Percentiles rank a stretch among this genome's conserved stretches.
phyloP scores from a whole-genome alignment of 2,329 filamentous ascomycete genomes.

The Teratosphaeria zuluensis region DNA sequence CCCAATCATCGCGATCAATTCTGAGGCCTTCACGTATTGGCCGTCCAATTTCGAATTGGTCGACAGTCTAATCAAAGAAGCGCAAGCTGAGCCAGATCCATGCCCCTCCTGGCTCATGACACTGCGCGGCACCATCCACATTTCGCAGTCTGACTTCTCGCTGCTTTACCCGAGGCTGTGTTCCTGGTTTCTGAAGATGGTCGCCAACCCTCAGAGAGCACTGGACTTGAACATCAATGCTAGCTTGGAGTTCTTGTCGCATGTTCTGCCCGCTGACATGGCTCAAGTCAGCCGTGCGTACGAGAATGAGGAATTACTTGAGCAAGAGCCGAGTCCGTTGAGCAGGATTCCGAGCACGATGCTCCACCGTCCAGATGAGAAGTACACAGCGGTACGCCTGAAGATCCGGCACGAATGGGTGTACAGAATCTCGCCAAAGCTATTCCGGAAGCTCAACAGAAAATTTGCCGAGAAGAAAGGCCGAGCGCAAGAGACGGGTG shows the following conservation, averaged over 20 bases:
- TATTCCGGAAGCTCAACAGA: constrained; percentile 32
- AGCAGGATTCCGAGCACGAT: constrained; percentile 40
- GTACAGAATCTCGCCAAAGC: constrained; percentile 37
- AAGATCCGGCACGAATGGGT: constrained; percentile 50
- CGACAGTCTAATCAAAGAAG: constrained; percentile 48
- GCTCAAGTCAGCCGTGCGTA: constrained; percentile 43
- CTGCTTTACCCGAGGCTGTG: constrained; percentile 52
- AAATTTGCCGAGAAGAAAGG: constrained; percentile 27
- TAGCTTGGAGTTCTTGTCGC: constrained; percentile 52
- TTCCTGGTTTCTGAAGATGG: constrained; percentile 51
- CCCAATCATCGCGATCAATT: constrained; percentile 55
- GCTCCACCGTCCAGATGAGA: constrained; percentile 43
- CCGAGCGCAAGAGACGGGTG: constrained; percentile 26
- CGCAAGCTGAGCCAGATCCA: constrained; percentile 30
- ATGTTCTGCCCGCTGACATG: constrained; percentile 41
- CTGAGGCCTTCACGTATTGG: constrained; percentile 64
- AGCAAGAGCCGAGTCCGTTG: constrained; percentile 24
- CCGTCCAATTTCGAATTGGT: constrained; percentile 52
- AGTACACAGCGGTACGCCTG: constrained; percentile 49
- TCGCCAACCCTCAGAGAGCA: constrained; percentile 53
- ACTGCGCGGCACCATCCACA: constrained; percentile 51
- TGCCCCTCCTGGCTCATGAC: constrained; percentile 38
- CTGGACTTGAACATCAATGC: constrained; percentile 55
- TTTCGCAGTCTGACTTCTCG: constrained; percentile 58
- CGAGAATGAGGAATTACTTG: constrained; percentile 42